Evolutionary conservation across 345 rosid genomes (phyloP), one percentile per base, ranked within the genome.

Genomic region (Corymbia maculata): DNA sequence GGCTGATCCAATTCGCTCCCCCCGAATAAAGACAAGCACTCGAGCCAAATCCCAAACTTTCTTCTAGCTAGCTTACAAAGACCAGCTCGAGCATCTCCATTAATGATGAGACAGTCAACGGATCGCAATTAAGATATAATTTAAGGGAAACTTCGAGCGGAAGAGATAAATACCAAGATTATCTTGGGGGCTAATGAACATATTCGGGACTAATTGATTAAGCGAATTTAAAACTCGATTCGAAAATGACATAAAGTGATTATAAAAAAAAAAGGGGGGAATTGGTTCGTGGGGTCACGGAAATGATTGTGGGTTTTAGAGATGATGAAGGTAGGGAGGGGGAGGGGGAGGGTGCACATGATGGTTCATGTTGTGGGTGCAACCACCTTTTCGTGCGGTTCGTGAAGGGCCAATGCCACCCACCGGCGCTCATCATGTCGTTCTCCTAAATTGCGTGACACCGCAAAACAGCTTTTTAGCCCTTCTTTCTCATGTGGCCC

Each of bases 341-440:
- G 66, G 9, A 9, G 12, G 12, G 44, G 47, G 79, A 22, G 68
- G 68, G 51, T 50, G 51, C 42, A 36, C 3, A 42, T 75, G 84
- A 75, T 75, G 12, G 84, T 5, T n/a, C 79, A 1, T 49, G 12
- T 32, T 70, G 26, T 52, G 82, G 88, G 88, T 87, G 85, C 68
- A 52, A 87, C 88, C 16, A 10, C 26, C 86, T 87, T 87, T 87
- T 87, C 70, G 57, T 87, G 53, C 26, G 88, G 85, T n/a, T 51
- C 49, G 10, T 87, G 88, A 70, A 87, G 55, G 70, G 21, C 61
- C 82, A 87, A 53, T 2, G 12, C 42, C 82, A 82, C 89, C 89
- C 85, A 87, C 89, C 89, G 89, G 44, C 51, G 75, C 52, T 87
- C 59, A 87, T 87, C 53, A 79, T 87, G 75, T 45, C 51, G 51